Base-by-base conservation (phyloP, 2,329 filamentous ascomycete genomes). In the Exserohilum turcica region DNA sequence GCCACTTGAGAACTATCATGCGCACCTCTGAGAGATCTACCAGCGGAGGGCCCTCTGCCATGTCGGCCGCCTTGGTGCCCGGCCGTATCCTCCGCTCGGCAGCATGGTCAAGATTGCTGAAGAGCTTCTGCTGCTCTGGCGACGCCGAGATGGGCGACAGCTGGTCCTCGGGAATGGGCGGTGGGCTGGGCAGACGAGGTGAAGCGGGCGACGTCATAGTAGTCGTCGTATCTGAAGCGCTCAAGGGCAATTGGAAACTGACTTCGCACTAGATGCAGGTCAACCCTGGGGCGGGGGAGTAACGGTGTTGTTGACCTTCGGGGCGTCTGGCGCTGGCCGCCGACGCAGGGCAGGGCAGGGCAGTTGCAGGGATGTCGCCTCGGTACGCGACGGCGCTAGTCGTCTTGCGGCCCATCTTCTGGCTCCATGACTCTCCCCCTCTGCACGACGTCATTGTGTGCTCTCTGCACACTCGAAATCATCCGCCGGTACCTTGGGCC, bases 91-190 rank as follows among this genome's bases (percentile, higher is more conserved):
- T 86, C 61, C 94, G 83, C 67, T 85, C 88, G 18, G 92, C 86
- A 66, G 89, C 90, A 65, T 87, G 85, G 61, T 94, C 89, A 63
- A 87, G 81, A 60, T 81, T 81, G 67, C 74, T 82, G 56, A 68
- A 68, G 31, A 65, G 68, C 74, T 68, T 81, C 77, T 66, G 86
- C 75, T 83, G 84, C 72, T 81, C 84, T 62, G 82, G 80, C 78
- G 84, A 76, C 66, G 84, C 70, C 71, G 87, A 75, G 43, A 86
- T 82, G 1, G 91, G 91, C 43, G 91, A 94, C 59, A 96, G 87
- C 78, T 97, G 93, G 63, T 96, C 94, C 77, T 99, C 94, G 57
- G 93, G 91, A 52, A 95, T 88, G 29, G 94, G 94, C 53, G 94
- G 94, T 56, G 94, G 94, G 76, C 92, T 97, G 54, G 94, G 94